Conservation (phyloP, 768 basidiomycete species). For the Mycena venus region DNA sequence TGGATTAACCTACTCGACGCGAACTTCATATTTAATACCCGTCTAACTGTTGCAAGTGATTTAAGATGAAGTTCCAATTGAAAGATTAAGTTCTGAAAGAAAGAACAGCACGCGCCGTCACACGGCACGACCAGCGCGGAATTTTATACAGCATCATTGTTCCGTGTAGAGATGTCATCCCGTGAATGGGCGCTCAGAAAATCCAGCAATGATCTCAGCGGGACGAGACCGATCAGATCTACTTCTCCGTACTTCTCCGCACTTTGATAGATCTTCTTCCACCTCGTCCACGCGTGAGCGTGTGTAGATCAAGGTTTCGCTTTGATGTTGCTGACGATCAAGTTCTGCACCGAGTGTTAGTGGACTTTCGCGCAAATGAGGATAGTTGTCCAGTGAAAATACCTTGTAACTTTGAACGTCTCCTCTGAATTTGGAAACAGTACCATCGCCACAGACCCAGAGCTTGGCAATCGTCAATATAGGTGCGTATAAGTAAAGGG, state of each 20-base stretch:
- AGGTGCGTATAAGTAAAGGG: constrained; percentile 13
- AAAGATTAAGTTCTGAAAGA: not conserved
- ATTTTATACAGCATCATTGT: not conserved
- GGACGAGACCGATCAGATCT: constrained; percentile 2
- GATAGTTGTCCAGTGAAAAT: not conserved
- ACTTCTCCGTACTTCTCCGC: not conserved
- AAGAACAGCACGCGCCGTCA: not conserved
- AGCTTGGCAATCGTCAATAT: constrained; percentile 61
- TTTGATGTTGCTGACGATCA: constrained; percentile 42
- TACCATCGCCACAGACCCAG: constrained; percentile 93
- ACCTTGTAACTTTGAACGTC: constrained; percentile 96
- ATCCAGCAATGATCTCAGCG: not conserved
- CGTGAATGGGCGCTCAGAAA: not conserved
- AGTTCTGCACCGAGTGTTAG: constrained; percentile 29
- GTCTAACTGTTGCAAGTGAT: too few relatives aligned
- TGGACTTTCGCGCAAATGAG: not conserved
- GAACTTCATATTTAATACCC: too few relatives aligned
- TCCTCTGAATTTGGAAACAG: constrained; percentile 86
- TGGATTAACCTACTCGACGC: too few relatives aligned
- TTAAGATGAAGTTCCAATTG: not conserved
- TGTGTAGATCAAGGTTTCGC: constrained; percentile 34
- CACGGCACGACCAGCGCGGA: not conserved
- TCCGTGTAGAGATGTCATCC: not conserved
- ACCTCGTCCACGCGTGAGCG: not conserved
- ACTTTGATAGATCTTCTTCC: constrained; percentile 1